A percentile compares a stretch with the other conserved stretches of the same genome.
Conservation (phyloP, 2,329 filamentous ascomycete genomes). For the Alternaria sp. region DNA sequence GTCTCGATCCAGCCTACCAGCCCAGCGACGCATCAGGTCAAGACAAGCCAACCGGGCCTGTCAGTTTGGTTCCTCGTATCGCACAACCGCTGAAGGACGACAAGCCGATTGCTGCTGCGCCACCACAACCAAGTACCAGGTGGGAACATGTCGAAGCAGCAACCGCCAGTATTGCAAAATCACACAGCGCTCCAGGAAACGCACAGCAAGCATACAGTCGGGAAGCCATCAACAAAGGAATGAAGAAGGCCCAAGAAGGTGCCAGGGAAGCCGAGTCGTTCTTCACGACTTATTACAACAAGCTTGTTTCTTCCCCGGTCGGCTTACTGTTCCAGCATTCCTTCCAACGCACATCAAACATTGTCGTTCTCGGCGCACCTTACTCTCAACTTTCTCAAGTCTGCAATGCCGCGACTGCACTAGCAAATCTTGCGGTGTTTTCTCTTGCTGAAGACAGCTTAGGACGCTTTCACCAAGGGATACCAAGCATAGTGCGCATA, state of each 20-base stretch:
- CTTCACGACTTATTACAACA: slow-evolving; percentile 32
- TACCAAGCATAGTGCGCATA: slow-evolving; percentile 74
- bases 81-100: slow-evolving; percentile 56
- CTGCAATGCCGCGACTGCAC: slow-evolving; percentile 66
- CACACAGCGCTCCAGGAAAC: slow-evolving; percentile 37
- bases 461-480: slow-evolving; percentile 84
- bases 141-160: slow-evolving; percentile 35
- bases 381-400: slow-evolving; percentile 63
- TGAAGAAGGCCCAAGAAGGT: slow-evolving; percentile 40
- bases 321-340: slow-evolving; percentile 74
- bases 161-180: slow-evolving; percentile 55
- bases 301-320: slow-evolving; percentile 54
- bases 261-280: slow-evolving; percentile 34
- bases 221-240: slow-evolving; percentile 40
- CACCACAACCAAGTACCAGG: slow-evolving; percentile 46
- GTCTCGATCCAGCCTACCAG: slow-evolving; percentile 38
- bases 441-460: slow-evolving; percentile 82
- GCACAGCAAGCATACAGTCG: slow-evolving; percentile 46
- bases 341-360: slow-evolving; percentile 68
- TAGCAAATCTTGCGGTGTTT: slow-evolving; percentile 72
- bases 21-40: slow-evolving; percentile 19
- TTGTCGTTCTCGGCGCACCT: slow-evolving; percentile 75
- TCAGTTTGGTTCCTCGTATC: slow-evolving; percentile 59
- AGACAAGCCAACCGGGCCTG: slow-evolving; percentile 29
- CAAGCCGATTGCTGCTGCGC: slow-evolving; percentile 53